These are phyloP conservation scores for Phytophthora sansomeana DNA, from an alignment of 352 stramenopile genomes.

Conservation along the genomic window DNA sequence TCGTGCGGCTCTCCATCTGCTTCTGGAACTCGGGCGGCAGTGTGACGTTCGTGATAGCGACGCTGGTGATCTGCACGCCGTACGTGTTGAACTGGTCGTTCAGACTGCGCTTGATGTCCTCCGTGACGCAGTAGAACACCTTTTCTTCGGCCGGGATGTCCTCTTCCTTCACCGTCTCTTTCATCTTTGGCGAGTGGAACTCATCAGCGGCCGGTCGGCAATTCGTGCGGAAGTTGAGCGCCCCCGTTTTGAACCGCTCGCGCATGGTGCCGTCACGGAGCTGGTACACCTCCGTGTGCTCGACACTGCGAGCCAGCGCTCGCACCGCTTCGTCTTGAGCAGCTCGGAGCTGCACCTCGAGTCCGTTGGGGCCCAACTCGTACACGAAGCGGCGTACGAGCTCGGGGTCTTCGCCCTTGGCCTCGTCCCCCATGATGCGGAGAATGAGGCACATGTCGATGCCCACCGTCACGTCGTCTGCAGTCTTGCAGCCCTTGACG, in stretches of 20 bases:
- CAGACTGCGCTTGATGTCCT: conserved; percentile 75
- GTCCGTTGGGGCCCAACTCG: conserved; percentile 81
- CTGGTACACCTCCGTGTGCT: conserved; percentile 91
- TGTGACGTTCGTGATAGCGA: conserved; percentile 81
- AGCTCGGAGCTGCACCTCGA: conserved; percentile 86
- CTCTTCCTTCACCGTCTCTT: conserved; percentile 8
- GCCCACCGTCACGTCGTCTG: conserved; percentile 86
- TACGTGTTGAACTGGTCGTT: conserved; percentile 84
- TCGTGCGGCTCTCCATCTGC: conserved; percentile 78
- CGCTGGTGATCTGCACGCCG: conserved; percentile 75
- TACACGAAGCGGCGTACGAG: conserved; percentile 92
- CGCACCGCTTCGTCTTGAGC: conserved; percentile 87
- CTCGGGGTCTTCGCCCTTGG: conserved; percentile 82
- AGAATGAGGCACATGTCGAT: conserved; percentile 92
- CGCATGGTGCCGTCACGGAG: conserved; percentile 79
- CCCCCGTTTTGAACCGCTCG: conserved; percentile 68
- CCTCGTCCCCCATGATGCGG: conserved; percentile 88
- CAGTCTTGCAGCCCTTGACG: conserved; percentile 91
- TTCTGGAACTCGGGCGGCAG: conserved; percentile 63
- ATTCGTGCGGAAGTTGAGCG: conserved; percentile 33
- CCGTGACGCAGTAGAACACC: conserved; percentile 59
- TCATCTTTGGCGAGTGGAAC: conserved; percentile 34
- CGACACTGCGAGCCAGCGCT: conserved; percentile 80
- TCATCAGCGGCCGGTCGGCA: conserved; percentile 23
- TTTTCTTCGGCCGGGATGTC: conserved; percentile 20